Conservation (phyloP, 2,329 filamentous ascomycete species). For the Alternaria gansuensis region DNA sequence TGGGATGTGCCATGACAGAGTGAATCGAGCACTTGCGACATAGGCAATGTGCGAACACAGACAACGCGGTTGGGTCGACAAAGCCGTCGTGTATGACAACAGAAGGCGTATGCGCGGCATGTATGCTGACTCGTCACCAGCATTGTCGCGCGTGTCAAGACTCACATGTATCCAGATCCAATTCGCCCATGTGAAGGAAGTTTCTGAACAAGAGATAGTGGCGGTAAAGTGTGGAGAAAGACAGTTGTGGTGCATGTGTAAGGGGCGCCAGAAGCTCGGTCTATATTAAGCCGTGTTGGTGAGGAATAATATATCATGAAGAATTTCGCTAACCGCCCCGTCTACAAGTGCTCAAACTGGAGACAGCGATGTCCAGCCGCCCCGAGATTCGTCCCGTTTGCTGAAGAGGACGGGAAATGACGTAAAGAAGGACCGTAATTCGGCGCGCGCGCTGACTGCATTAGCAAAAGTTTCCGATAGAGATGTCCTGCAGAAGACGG, state of each 20-base stretch:
- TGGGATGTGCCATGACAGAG: conserved; percentile 11
- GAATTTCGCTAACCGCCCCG: conserved; percentile 8
- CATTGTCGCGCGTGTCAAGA: not conserved
- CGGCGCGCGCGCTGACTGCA: conserved; percentile 9
- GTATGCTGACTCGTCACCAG: conserved; percentile 2
- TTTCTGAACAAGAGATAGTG: conserved; percentile 2
- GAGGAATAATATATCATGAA: not conserved
- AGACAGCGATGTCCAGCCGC: not conserved
- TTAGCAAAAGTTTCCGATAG: conserved; percentile 7
- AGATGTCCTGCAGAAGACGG: conserved; percentile 5
- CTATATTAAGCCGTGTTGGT: not conserved
- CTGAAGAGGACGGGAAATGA: conserved; percentile 7
- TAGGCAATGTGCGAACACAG: conserved; percentile 1
- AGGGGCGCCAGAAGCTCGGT: conserved; percentile 4
- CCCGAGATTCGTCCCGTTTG: conserved; percentile 14
- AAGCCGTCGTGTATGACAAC: conserved; percentile 2
- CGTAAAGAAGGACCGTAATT: conserved; percentile 16
- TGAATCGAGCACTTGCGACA: conserved; percentile 5
- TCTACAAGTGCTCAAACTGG: not conserved
- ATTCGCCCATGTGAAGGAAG: not conserved
- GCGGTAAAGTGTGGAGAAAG: not conserved
- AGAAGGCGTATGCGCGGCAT: not conserved
- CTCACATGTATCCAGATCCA: not conserved
- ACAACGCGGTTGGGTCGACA: not conserved
- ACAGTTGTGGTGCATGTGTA: not conserved